Base-by-base conservation (phyloP, 495 filamentous ascomycete genomes). In the Lophiotrema nucula region DNA sequence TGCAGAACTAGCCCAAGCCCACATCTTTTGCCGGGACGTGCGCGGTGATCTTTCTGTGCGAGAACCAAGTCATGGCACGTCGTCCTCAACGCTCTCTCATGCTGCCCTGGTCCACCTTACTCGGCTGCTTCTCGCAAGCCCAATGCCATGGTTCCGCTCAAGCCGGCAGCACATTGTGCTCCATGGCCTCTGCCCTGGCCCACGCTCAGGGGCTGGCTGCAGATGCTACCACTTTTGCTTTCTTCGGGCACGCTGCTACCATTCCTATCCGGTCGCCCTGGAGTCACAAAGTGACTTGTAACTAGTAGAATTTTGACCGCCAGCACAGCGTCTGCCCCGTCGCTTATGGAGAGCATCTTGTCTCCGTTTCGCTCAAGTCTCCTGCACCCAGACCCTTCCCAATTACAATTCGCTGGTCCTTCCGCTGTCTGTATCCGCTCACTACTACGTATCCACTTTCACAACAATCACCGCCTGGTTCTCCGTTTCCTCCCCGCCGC, bases 201-300 rank as follows among this genome's bases (percentile, higher is more conserved):
- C 55, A 55, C 49, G 48, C 55, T 64, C 61, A 64, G 61, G 61
- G 61, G 61, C 47, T 37, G 59, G n/a, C 24, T 19, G 23, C 24
- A 23, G 13, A 2, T 2, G n/a, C 43, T 11, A 23, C 33, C 47
- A 48, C 28, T 26, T 47, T 53, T 61, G 57, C 49, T 54, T 55
- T 46, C 61, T 16, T 52, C 56, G 45, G 67, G 61, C 64, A 70
- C 62, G 59, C 62, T 69, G 56, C 69, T 71, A 8, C 8, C n/a
- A 68, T 71, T 74, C 70, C 11, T 47, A 26, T 54, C 55, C 55
- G 35, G 42, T 25, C 56, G 39, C 28, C 45, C 12, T 23, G 39
- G 35, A 56, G 51, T 54, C 52, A 50, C 58, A 44, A 21, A 38
- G 24, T 46, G 51, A 47, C 44, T 37, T 62, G 58, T 49, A 56